A percentile compares a stretch with the other conserved stretches of the same genome.
phyloP scores from a whole-genome alignment of 2,329 filamentous ascomycete genomes.

The Paradendryphiella salina region DNA sequence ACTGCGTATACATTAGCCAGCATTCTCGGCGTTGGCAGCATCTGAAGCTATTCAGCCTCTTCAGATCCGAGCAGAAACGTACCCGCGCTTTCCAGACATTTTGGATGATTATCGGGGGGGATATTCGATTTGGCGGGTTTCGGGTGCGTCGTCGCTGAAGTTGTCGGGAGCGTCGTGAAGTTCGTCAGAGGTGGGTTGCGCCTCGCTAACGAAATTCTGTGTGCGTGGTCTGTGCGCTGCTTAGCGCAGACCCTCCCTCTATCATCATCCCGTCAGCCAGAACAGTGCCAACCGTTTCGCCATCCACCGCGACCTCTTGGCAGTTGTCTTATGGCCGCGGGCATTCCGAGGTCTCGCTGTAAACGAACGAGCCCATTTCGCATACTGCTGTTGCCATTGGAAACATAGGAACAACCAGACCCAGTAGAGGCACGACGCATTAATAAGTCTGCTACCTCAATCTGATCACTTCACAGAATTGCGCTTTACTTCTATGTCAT shows the following conservation, averaged over 20 bases:
- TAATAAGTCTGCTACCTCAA: no score
- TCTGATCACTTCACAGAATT: no score
- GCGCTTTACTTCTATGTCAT: no score
- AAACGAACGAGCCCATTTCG: no score
- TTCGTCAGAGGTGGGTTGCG: constrained; percentile 11
- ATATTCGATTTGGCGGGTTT: constrained; percentile 18
- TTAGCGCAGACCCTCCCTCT: background rate
- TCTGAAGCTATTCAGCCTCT: background rate
- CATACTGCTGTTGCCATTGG: no score
- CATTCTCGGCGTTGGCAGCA: background rate
- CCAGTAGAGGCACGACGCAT: no score
- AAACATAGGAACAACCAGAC: no score
- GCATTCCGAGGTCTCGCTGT: no score
- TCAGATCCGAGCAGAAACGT: background rate
- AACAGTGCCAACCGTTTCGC: no score
- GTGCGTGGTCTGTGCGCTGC: constrained; percentile 6
- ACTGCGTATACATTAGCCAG: constrained; percentile 49
- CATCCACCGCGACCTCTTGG: no score
- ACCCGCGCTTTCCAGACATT: constrained; percentile 25
- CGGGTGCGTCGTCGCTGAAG: constrained; percentile 21
- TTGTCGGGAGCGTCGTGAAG: constrained; percentile 15
- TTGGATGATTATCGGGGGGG: constrained; percentile 18
- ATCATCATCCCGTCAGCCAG: background rate
- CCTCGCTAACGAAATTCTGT: constrained; percentile 12
- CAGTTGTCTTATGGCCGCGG: no score